These are phyloP conservation scores for Spizellomyces punctatus DNA, from an alignment of 192 early-diverging fungal genomes.

Conservation along the genomic window DNA sequence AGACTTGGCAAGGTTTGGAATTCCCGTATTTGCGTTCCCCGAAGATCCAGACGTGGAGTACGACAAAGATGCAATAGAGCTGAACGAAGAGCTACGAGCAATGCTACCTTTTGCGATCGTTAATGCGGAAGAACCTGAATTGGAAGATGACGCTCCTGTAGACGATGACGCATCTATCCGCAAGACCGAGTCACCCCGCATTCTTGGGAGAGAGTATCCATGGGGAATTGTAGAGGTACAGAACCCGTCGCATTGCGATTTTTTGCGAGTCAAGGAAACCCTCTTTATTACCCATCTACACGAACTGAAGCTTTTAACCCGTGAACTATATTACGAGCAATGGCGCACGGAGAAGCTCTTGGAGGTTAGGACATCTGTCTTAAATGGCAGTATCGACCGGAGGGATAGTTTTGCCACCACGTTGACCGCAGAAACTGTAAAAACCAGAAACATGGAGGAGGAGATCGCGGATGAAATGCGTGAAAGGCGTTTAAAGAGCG, in stretches of 20 bases:
- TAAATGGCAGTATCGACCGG: conserved; percentile 7
- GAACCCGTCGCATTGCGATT: conserved; percentile 54
- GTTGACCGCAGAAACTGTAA: not conserved
- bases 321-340: conserved; percentile 51
- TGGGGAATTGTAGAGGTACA: conserved; percentile 54
- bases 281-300: conserved; percentile 47
- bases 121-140: conserved; percentile 49
- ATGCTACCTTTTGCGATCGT: conserved; percentile 52
- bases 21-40: conserved; percentile 44
- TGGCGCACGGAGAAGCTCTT: conserved; percentile 55
- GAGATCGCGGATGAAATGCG: not conserved
- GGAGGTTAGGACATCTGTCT: conserved; percentile 43
- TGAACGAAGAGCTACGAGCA: conserved; percentile 41
- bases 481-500: too few relatives aligned
- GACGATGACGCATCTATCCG: conserved; percentile 16
- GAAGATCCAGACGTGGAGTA: conserved; percentile 37
- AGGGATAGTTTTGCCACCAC: conserved; percentile 1
- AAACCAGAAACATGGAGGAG: not conserved
- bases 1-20: conserved; percentile 34
- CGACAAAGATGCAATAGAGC: conserved; percentile 20
- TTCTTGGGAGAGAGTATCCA: conserved; percentile 45
- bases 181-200: conserved; percentile 11
- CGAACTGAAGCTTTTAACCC: conserved; percentile 46
- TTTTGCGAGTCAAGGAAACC: conserved; percentile 40
- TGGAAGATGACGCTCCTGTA: conserved; percentile 10